Base-by-base conservation (phyloP, 331 rosid species). In the Dryas integrifolia region DNA sequence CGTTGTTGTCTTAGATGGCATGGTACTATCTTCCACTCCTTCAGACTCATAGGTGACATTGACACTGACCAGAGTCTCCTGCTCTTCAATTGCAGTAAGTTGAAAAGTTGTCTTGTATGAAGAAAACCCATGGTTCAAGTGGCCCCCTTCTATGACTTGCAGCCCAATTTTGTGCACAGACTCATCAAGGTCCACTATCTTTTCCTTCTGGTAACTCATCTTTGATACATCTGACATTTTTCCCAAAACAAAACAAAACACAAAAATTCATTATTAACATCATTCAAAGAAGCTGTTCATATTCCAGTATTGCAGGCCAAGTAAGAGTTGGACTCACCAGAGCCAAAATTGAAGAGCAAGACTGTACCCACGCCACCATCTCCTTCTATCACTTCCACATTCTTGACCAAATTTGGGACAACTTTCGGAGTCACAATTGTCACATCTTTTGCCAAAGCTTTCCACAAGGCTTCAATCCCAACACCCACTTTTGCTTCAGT, bases 171-270 rank as follows among this genome's bases (percentile, higher is more conserved):
- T 66, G 58, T 81, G 73, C 18, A 12, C 30, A 52, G 56, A 40
- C 26, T 77, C 82, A 62, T 81, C 79, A 40, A 81, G 65, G 56
- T 72, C 79, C 69, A 81, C 79, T n/a, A 81, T 77, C 70, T 70
- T 72, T 61, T 81, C 82, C 70, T 67, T 77, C 56, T 76, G 79
- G 18, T 12, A 66, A 43, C 39, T 61, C 75, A 81, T 60, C 0
- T 12, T 81, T 61, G 41, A 7, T 43, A 48, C 81, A 50, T 38
- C 78, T 81, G 70, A 11, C 26, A 69, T 48, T 49, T 26, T 49
- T 21, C n/a, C 11, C 21, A 15, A 7, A 39, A 30, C 7, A 49
- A 64, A 43, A 1, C 7, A 26, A 7, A 2, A 63, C 51, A 63
- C 7, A 11, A 59, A 30, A 59, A 9, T 4, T 35, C 1, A 1